A percentile compares a stretch with the other conserved stretches of the same genome.
Conservation (phyloP, 768 basidiomycete species). For the Pleurotus platypus region DNA sequence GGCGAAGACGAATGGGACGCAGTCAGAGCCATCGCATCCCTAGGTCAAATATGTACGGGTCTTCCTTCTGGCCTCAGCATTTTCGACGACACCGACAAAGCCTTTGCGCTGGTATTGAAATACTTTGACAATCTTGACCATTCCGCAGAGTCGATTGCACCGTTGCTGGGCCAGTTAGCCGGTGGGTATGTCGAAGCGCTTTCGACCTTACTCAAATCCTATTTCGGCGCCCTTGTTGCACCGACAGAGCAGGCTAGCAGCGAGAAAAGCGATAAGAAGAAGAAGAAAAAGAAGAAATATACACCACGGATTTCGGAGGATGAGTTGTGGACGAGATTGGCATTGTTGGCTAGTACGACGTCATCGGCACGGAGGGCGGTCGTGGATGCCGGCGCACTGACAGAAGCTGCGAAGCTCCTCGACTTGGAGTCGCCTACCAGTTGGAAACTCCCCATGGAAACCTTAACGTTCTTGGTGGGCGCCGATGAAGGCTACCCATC, state of each 20-base stretch:
- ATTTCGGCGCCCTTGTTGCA: slow-evolving; percentile 6
- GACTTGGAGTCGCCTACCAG: neutral
- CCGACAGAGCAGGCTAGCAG: slow-evolving; percentile 1
- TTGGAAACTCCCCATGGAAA: slow-evolving; percentile 5
- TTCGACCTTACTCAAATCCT: slow-evolving; percentile 7
- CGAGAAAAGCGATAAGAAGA: slow-evolving; percentile 9
- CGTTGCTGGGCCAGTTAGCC: slow-evolving; percentile 12
- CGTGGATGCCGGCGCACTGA: slow-evolving; percentile 12
- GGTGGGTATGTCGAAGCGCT: slow-evolving; percentile 5
- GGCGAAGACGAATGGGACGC: slow-evolving; percentile 6
- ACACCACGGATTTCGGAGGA: slow-evolving; percentile 8
- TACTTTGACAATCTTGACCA: slow-evolving; percentile 12
- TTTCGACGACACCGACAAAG: slow-evolving; percentile 4
- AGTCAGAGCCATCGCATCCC: neutral
- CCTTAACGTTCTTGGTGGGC: neutral
- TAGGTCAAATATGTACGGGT: slow-evolving; percentile 9
- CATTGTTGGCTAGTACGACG: slow-evolving; percentile 8
- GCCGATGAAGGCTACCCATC: slow-evolving; percentile 8
- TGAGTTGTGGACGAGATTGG: slow-evolving; percentile 10
- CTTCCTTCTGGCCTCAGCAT: slow-evolving; percentile 10
- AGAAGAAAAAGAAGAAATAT: slow-evolving; percentile 18
- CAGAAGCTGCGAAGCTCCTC: slow-evolving; percentile 1
- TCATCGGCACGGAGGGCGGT: slow-evolving; percentile 10
- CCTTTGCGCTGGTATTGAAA: slow-evolving; percentile 10
- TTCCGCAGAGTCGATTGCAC: slow-evolving; percentile 1